Base-by-base conservation (phyloP, 495 filamentous ascomycete species). In the Aspergillus funiculosus region DNA sequence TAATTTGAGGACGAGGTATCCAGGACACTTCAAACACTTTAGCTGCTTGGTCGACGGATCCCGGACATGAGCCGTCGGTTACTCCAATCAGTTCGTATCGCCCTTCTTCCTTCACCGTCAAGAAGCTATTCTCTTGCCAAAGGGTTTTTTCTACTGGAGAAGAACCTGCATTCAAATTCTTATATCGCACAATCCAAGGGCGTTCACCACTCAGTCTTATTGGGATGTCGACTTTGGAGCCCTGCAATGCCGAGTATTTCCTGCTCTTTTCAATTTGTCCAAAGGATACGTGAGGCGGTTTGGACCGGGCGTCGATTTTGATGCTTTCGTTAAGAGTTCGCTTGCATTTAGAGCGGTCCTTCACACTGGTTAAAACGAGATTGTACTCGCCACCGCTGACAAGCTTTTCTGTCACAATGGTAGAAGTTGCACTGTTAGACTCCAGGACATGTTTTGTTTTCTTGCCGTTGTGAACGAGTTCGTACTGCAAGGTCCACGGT, bases 401-500 rank as follows among this genome's bases (percentile, higher is more conserved):
- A 21, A 98, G 66, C 20, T 76, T 73, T 2, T 82, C 74, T 0
- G 90, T 97, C 20, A 74, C 73, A 57, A 98, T 89, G 18, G 73
- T 82, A 44, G 81, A 79, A 13, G 72, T 53, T 15, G 74, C 63
- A 9, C 66, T 69, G 10, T 80, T 68, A 30, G 94, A 76, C 6
- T 78, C 69, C n/a, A 80, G 69, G 17, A 75, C 76, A 48, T 83
- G 71, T 35, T 85, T 82, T 18, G 75, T 80, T 39, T 87, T 77
- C 67, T 86, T 94, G 25, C 89, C 89, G 48, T 85, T 82, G 59
- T 97, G 86, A n/a, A 95, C 76, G 21, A 97, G 67, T 59, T 97
- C 92, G 67, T 95, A 98, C 53, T 95, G 87, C 6, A 98, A 60
- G n/a, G 69, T 84, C 73, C 88, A 94, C 0, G 92, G 92, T 14